Conservation (phyloP, 441 rosid genomes). For the Gossypium gossypioides region DNA sequence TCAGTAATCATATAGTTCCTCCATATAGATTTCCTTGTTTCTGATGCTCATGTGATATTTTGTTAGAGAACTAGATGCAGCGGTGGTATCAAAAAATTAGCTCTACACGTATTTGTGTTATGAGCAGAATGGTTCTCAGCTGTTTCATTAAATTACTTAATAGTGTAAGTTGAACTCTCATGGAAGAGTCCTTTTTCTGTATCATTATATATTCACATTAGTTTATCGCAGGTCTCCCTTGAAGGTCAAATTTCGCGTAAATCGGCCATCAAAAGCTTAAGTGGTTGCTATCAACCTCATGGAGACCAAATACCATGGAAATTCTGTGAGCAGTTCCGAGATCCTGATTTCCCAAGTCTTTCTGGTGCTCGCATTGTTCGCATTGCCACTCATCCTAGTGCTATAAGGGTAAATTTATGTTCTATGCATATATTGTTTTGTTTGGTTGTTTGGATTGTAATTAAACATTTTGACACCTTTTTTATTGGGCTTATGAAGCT, state of each 20-base stretch:
- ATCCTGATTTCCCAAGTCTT: slow-evolving; percentile 72
- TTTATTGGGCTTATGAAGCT: slow-evolving; percentile 43
- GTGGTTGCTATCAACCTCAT: slow-evolving; percentile 74
- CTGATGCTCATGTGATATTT: neutral
- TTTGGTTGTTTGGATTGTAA: slow-evolving; percentile 8
- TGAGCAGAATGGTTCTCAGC: neutral
- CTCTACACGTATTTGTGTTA: neutral
- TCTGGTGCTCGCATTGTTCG: slow-evolving; percentile 98
- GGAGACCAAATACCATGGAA: slow-evolving; percentile 91
- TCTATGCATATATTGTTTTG: neutral
- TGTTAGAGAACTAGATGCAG: neutral
- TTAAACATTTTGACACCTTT: slow-evolving; percentile 4
- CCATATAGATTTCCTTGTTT: neutral
- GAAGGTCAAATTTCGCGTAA: slow-evolving; percentile 91
- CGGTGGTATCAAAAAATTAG: neutral
- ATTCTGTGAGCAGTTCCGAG: slow-evolving; percentile 55
- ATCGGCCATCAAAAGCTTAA: slow-evolving; percentile 66
- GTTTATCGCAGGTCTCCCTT: slow-evolving; percentile 55
- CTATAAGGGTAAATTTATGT: slow-evolving; percentile 64
- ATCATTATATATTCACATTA: neutral
- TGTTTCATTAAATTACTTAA: neutral
- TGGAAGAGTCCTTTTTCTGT: neutral
- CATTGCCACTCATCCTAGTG: slow-evolving; percentile 95
- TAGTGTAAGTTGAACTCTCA: neutral
- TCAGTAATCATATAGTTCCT: neutral